phyloP scores from a whole-genome alignment of 177 flowering plant species.

The Telopea speciosissima region DNA sequence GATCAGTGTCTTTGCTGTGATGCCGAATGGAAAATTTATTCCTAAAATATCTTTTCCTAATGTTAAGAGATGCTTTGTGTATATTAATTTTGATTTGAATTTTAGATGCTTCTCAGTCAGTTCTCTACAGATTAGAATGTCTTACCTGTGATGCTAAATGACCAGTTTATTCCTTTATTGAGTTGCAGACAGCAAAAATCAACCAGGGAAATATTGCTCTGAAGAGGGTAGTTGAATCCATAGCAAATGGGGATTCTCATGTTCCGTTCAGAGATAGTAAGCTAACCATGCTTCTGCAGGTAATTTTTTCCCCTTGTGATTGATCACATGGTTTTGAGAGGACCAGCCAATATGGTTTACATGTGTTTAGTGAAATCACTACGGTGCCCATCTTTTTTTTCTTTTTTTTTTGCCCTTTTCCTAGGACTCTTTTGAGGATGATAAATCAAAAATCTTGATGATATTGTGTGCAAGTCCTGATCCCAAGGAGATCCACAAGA shows the following conservation, averaged over 20 bases:
- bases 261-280: constrained; percentile 98
- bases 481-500: constrained; percentile 89
- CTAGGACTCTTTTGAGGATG: constrained; percentile 96
- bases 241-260: constrained; percentile 96
- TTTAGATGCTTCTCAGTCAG: background rate
- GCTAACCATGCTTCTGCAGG: constrained; percentile 96
- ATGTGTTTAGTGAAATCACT: background rate
- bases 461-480: constrained; percentile 95
- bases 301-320: constrained; percentile 16
- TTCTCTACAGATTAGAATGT: background rate
- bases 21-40: too few species aligned
- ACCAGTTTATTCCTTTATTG: constrained; percentile 9
- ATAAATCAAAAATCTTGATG: constrained; percentile 88
- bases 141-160: background rate
- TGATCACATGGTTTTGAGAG: background rate
- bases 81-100: background rate
- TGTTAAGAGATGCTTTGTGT: background rate
- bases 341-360: background rate
- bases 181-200: constrained; percentile 79
- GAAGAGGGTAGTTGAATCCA: constrained; percentile 95
- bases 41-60: background rate
- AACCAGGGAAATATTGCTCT: constrained; percentile 94
- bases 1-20: too few species aligned
- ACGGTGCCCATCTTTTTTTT: background rate
- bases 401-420: background rate